A percentile compares a stretch with the other conserved stretches of the same genome.
Conservation (phyloP, 371 early-diverging fungal species). For the Smittium culicis region DNA sequence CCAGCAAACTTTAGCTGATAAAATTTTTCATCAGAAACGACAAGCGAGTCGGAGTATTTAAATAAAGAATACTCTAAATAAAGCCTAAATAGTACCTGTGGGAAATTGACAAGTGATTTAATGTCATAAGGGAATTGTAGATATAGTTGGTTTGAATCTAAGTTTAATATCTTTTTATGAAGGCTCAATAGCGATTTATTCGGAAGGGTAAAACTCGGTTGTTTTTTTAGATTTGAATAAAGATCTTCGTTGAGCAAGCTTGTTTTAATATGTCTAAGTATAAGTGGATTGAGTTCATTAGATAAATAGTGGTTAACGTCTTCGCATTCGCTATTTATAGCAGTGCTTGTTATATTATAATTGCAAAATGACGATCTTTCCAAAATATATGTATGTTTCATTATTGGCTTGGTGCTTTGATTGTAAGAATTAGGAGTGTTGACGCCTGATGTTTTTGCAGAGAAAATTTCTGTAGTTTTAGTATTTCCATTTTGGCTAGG, state of each 20-base stretch:
- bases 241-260: background rate
- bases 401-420: too few relatives aligned
- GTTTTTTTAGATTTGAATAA: background rate
- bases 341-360: too few relatives aligned
- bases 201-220: background rate
- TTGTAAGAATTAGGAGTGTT: too few relatives aligned
- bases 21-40: conserved; percentile 28
- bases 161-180: conserved; percentile 20
- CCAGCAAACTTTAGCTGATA: conserved; percentile 29
- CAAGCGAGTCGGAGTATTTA: conserved; percentile 27
- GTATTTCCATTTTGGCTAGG: too few relatives aligned
- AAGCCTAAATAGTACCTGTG: conserved; percentile 26
- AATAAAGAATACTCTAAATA: conserved; percentile 32
- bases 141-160: conserved; percentile 20
- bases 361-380: too few relatives aligned
- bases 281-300: background rate
- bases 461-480: too few relatives aligned
- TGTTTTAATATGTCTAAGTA: background rate
- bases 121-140: conserved; percentile 19
- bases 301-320: background rate
- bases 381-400: too few relatives aligned
- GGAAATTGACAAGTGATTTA: conserved; percentile 30
- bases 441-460: too few relatives aligned
- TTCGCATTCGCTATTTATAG: too few relatives aligned
- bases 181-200: conserved; percentile 22